Conservation (phyloP, 345 rosid genomes). For the Rhodamnia rubescens region DNA sequence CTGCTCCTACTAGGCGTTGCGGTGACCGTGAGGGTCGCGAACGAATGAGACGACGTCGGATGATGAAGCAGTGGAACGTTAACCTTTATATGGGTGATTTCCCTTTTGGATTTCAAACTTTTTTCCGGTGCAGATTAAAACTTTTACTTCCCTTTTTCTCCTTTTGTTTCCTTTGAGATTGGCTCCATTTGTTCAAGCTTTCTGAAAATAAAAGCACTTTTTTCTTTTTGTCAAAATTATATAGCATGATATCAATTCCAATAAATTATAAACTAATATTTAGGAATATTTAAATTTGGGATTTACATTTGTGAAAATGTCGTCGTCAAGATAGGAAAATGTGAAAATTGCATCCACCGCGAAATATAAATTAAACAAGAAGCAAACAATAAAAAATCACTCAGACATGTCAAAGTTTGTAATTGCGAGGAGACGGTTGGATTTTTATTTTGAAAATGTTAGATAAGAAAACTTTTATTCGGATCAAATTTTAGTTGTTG, state of each 20-base stretch:
- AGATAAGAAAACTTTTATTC: background rate
- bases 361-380: background rate
- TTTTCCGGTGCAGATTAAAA: background rate
- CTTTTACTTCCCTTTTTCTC: background rate
- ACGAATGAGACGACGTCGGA: background rate
- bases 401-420: fast-evolving
- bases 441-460: background rate
- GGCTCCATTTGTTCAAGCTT: background rate
- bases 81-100: background rate
- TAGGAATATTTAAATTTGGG: no score
- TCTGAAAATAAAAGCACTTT: background rate
- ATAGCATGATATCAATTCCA: background rate
- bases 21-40: no score
- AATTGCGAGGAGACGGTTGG: fast-evolving
- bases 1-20: background rate
- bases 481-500: background rate
- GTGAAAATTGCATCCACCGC: background rate
- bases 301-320: no score
- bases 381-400: background rate
- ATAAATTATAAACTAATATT: no score
- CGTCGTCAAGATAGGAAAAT: no score
- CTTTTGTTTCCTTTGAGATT: background rate
- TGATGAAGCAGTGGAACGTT: background rate
- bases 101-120: background rate
- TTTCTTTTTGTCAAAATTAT: background rate